These are phyloP conservation scores for Sanghuangporus weigelae DNA, from an alignment of 1,284 basidiomycete genomes.

Conservation along the genomic window DNA sequence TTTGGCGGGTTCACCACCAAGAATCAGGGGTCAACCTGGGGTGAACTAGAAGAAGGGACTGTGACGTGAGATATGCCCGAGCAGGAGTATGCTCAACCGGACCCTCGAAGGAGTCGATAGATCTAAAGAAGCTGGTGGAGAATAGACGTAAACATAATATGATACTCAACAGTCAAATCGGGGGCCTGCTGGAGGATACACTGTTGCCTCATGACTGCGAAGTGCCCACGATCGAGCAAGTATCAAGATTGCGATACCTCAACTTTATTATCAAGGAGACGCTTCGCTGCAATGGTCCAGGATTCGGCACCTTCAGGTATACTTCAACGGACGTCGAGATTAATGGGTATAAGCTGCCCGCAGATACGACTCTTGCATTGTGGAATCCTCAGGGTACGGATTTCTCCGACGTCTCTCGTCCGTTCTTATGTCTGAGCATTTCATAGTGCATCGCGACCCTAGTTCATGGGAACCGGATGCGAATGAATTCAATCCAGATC, in stretches of 20 bases:
- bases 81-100: no score
- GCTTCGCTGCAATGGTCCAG: neutral
- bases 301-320: neutral
- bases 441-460: neutral
- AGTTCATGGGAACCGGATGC: neutral
- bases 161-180: no score
- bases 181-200: no score
- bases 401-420: neutral
- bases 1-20: no score
- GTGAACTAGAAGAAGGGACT: no score
- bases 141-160: no score
- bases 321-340: neutral
- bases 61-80: no score
- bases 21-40: no score
- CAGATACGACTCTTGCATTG: neutral
- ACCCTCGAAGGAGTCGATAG: no score
- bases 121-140: no score
- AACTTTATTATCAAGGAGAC: neutral
- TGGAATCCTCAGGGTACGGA: neutral
- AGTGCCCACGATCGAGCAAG: neutral
- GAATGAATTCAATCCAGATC: neutral
- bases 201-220: neutral
- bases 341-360: neutral
- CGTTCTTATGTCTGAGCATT: neutral
- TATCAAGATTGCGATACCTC: neutral